phyloP scores from a whole-genome alignment of 768 basidiomycete genomes.

The Tulasnella sp. region DNA sequence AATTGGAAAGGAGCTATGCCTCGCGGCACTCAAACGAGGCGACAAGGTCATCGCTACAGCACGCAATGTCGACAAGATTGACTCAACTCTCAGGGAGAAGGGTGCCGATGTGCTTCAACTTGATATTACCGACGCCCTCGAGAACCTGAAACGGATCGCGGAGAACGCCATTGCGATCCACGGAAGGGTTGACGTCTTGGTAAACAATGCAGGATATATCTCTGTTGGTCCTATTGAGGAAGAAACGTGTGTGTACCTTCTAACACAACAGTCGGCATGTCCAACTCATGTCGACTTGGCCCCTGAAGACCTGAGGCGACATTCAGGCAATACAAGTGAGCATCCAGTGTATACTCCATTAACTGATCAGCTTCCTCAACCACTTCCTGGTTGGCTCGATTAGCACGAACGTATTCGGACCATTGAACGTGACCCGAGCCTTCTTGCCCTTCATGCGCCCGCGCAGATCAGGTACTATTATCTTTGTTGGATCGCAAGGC shows the following conservation, averaged over 20 bases:
- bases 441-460: slow-evolving; percentile 41
- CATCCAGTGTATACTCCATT: neutral
- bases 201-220: slow-evolving; percentile 38
- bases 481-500: slow-evolving; percentile 35
- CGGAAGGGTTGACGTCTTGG: slow-evolving; percentile 37
- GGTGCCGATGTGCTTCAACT: slow-evolving; percentile 34
- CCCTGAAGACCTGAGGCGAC: slow-evolving; percentile 25
- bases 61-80: slow-evolving; percentile 26
- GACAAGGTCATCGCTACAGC: slow-evolving; percentile 31
- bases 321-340: slow-evolving; percentile 25
- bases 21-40: slow-evolving; percentile 23
- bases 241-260: slow-evolving; percentile 19
- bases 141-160: slow-evolving; percentile 29
- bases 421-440: slow-evolving; percentile 33
- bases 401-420: slow-evolving; percentile 38
- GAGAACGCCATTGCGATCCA: slow-evolving; percentile 31
- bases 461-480: slow-evolving; percentile 33
- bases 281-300: neutral
- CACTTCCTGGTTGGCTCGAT: neutral
- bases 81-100: slow-evolving; percentile 28
- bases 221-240: slow-evolving; percentile 27
- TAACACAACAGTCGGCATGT: neutral
- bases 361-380: neutral
- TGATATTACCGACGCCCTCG: slow-evolving; percentile 29
- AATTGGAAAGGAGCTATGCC: slow-evolving; percentile 31